phyloP scores from a whole-genome alignment of 108 stramenopile genomes.

The Nitzschia putrida region DNA sequence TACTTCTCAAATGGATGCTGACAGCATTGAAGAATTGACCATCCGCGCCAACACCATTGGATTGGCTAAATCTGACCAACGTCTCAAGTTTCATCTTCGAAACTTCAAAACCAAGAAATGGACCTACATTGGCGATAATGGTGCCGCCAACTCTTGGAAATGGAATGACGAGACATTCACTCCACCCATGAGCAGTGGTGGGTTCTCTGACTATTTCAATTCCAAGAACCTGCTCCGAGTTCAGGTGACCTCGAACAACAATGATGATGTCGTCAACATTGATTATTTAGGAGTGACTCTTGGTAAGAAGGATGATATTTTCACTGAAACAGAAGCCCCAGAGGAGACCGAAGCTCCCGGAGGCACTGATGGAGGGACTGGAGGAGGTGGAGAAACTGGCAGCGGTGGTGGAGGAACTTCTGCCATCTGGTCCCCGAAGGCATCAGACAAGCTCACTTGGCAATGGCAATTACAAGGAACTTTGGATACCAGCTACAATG shows the following conservation, averaged over 20 bases:
- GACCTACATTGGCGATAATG: background rate
- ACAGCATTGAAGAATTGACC: background rate
- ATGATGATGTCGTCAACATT: background rate
- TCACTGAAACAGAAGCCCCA: too few species aligned
- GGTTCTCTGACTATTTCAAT: background rate
- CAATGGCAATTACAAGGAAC: background rate
- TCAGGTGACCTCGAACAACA: background rate
- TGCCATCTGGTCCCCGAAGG: background rate
- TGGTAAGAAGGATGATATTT: too few species aligned
- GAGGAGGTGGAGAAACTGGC: too few species aligned
- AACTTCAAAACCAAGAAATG: background rate
- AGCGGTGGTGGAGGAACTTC: too few species aligned
- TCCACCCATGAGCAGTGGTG: background rate
- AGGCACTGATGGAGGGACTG: too few species aligned
- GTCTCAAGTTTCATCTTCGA: background rate
- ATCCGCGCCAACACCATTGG: background rate
- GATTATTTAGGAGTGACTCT: background rate
- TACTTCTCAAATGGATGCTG: background rate
- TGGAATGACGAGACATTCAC: background rate
- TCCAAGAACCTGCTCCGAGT: background rate
- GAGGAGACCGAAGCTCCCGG: too few species aligned
- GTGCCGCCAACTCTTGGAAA: background rate
- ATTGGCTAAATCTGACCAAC: background rate
- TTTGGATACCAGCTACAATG: background rate
- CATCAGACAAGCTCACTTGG: background rate